phyloP scores from a whole-genome alignment of 2,329 filamentous ascomycete species.

The Raffaelea arxii region DNA sequence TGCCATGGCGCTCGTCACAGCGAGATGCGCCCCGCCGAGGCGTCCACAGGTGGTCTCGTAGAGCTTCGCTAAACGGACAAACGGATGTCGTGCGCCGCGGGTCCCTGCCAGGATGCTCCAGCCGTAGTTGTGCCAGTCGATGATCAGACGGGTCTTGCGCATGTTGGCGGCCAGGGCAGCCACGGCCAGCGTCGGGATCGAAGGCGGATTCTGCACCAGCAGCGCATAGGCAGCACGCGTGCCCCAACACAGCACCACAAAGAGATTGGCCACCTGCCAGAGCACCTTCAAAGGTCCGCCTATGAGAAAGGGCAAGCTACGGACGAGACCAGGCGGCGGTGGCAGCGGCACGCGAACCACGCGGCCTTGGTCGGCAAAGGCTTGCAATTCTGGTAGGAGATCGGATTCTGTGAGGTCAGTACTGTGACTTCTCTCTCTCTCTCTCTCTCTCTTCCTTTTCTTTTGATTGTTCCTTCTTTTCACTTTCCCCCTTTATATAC shows the following conservation, averaged over 20 bases:
- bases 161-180: constrained; percentile 63
- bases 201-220: constrained; percentile 77
- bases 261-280: constrained; percentile 67
- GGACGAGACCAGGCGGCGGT: constrained; percentile 56
- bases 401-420: constrained; percentile 53
- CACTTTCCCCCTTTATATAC: no score
- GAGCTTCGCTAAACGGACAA: constrained; percentile 66
- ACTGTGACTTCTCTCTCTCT: no score
- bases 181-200: constrained; percentile 79
- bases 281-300: constrained; percentile 76
- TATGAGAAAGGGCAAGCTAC: constrained; percentile 65
- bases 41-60: constrained; percentile 70
- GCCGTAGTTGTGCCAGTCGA: constrained; percentile 99
- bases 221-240: constrained; percentile 74
- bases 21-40: constrained; percentile 64
- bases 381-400: constrained; percentile 70
- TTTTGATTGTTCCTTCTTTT: no score
- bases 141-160: constrained; percentile 71
- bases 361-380: constrained; percentile 51
- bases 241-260: constrained; percentile 61
- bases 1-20: constrained; percentile 85
- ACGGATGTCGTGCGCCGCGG: constrained; percentile 49
- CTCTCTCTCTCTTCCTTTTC: no score
- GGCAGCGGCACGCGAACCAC: constrained; percentile 65
- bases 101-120: constrained; percentile 76